Base-by-base conservation (phyloP, 768 basidiomycete species). In the Holtermanniella nyarrowii region DNA sequence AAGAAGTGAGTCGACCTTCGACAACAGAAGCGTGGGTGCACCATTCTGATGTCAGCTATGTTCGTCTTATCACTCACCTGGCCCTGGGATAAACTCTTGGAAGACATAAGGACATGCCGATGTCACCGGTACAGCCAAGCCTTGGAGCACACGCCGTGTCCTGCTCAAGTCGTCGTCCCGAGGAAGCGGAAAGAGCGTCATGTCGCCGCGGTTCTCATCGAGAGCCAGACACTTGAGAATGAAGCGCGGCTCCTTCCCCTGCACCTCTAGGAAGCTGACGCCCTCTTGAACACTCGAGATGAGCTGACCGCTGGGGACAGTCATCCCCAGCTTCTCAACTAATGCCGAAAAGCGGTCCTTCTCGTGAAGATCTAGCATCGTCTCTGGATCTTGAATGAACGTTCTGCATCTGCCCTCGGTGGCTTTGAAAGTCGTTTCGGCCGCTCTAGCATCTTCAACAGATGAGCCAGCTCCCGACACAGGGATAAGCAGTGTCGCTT, bases 1-100 rank as follows among this genome's bases (percentile, higher is more conserved):
- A 71, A 1, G 71, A 68, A 18, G 65, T 64, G 54, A 71, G 55
- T 24, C 59, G 49, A 23, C 66, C 66, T 16, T 66, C 56, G 48
- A 69, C 52, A 21, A 70, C 71, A 7, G 66, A 66, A 12, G 68
- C 66, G 58, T 72, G 71, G 4, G 71, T 72, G 51, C 71, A 72
- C 56, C 59, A 72, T 61, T 71, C 69, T 62, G 20, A 4, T 37
- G 18, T 24, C 2, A 22, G 10, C 41, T 22, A 21, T 20, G 3
- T 3, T 27, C 20, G 25, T 16, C 21, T 27, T n/a, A 48, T 11
- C 2, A 47, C 63, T 63, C 45, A 68, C 66, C 66, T 58, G 61
- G 65, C 26, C 71, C 69, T 5, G 63, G 56, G 27, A 72, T 66
- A 52, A 62, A 71, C 51, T 72, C 67, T 46, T 72, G 71, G n/a